Base-by-base conservation (phyloP, 495 filamentous ascomycete genomes). In the Elasticomyces elasticus region DNA sequence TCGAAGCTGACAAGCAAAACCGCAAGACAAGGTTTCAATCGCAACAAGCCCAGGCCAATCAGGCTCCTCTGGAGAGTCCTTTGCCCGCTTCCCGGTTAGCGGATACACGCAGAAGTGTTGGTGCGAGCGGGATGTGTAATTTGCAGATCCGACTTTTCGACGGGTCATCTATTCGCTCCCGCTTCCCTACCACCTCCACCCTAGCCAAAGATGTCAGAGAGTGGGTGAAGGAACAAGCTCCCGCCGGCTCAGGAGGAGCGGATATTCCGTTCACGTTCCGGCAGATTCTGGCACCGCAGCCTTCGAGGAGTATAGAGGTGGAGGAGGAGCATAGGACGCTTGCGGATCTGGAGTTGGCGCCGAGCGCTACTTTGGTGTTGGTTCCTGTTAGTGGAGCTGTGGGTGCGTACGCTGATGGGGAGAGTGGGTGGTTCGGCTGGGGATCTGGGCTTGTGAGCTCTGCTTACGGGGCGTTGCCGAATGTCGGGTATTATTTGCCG, bases 101-200 rank as follows among this genome's bases (percentile, higher is more conserved):
- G 11, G 25, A 12, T 13, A 50, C 25, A 23, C 15, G 37, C n/a
- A 47, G 47, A 1, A 33, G 31, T 27, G 41, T 24, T 11, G 41
- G 28, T 33, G 37, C 44, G 41, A 13, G 37, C 41, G 40, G 43
- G 11, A 69, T 74, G 50, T 85, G 77, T 57, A 78, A 84, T 12
- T 67, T 97, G 5, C 89, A 92, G 61, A 79, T 95, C 37, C 81
- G 91, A 1, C 72, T 95, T 0, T 84, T 94, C 37, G 88, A 95
- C 64, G 91, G 91, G 12, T 79, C 79, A 27, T 87, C 79, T 13
- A 78, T 96, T 44, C 81, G 87, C 27, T 73, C 72, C 24, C 81
- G 76, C 20, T 95, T 97, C 65, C 69, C 76, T 0, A 76, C 80
- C 42, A 24, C 52, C 20, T 72, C 71, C 0, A 86, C 79, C 13